Conservation (phyloP, 1,139 yeast species). For the Blastobotrys apis region DNA sequence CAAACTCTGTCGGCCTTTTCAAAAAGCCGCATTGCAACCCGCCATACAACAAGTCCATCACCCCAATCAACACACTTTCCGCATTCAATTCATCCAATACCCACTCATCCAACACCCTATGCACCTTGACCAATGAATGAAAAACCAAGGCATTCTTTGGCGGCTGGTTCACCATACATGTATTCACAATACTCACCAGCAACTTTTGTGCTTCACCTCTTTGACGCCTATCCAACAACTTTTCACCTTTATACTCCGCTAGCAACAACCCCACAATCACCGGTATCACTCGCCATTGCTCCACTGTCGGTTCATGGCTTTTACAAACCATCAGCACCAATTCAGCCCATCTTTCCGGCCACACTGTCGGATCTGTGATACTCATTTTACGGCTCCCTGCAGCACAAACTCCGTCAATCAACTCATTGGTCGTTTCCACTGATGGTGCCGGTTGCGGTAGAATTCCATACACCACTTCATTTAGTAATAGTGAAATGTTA, state of each 20-base stretch:
- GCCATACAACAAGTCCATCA: conserved; percentile 5
- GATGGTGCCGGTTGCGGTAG: conserved; percentile 32
- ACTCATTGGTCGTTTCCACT: conserved; percentile 17
- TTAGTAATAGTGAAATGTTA: conserved; percentile 50
- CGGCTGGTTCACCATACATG: conserved; percentile 1
- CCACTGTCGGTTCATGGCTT: conserved; percentile 19
- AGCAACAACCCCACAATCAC: conserved; percentile 51
- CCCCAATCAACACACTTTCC: not conserved
- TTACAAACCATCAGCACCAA: conserved; percentile 41
- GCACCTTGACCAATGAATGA: conserved; percentile 13
- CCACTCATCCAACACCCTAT: conserved; percentile 10
- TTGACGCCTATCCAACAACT: conserved; percentile 3
- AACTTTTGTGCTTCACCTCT: conserved; percentile 16
- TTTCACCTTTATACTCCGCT: conserved; percentile 36
- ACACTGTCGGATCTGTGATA: conserved; percentile 59
- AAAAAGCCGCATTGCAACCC: conserved; percentile 7
- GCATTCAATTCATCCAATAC: conserved; percentile 3
- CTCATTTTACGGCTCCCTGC: conserved; percentile 49
- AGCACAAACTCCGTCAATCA: conserved; percentile 39
- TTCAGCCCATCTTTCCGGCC: conserved; percentile 49
- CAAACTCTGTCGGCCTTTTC: conserved; percentile 8
- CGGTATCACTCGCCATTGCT: conserved; percentile 55
- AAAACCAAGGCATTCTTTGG: conserved; percentile 4
- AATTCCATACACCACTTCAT: conserved; percentile 48
- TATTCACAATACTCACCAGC: conserved; percentile 18